Evolutionary conservation across 257 asterid species (phyloP), one percentile per base, ranked within the genome.

Genomic region (Penstemon barbatus): DNA sequence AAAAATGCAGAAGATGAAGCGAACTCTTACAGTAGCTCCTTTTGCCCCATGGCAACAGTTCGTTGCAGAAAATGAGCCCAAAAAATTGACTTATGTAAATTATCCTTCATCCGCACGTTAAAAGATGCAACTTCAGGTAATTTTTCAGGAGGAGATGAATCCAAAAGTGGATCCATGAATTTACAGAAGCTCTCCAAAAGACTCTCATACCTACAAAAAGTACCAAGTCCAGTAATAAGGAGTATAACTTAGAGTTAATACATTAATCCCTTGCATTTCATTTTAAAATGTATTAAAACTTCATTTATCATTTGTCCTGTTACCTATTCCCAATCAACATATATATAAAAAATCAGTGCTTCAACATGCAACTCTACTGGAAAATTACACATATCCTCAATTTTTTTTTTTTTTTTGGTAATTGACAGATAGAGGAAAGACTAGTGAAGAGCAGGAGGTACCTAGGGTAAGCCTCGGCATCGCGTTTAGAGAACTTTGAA

Each of bases 161-260:
- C 98, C 80, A 93, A 61, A 57, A 93, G 87, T 70, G 92, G 89
- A 70, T 93, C 98, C 90, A 93, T 77, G 84, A 90, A 85, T 79
- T 80, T 85, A 58, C 94, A 88, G 84, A 88, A 85, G 73, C 75
- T 84, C 90, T 84, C 95, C 37, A 93, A 78, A 69, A 76, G 90
- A 70, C 57, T 80, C 80, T 86, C 94, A 49, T 88, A 92, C 84
- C 98, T 92, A 82, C 57, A 69, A 65, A 42, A 56, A 53, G 54
- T 44, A 66, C 36, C 5, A 65, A 36, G 40, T 15, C 10, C 6
- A 61, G 59, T 44, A 56, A 13, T 42, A 52, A 63, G 12, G 2
- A 25, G 3, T 44, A 37, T 52, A 43, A 11, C 13, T 3, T 5
- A 45, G 13, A 64, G 55, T 57, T 57, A 54, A 52, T 19, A 36